Evolutionary conservation across 139 green algal genomes (phyloP).

Genomic region (Auxenochlorella pyrenoidosa): DNA sequence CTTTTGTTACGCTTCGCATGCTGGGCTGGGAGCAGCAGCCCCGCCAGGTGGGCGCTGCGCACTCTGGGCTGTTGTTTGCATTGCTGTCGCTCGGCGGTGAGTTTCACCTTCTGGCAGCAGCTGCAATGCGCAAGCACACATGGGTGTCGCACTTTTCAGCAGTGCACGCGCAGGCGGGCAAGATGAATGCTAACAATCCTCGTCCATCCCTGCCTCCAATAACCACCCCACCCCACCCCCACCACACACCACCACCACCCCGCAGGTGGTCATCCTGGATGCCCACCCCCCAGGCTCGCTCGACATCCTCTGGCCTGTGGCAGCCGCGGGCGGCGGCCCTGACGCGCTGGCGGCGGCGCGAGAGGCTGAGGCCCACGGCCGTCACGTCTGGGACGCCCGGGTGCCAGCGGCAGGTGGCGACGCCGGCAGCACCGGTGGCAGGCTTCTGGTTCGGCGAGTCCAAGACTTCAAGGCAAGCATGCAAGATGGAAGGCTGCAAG

Average conservation of each 20-base stretch:
- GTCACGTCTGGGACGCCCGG: not conserved
- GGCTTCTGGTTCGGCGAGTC: slow-evolving; percentile 29
- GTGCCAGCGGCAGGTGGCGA: not conserved
- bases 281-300: slow-evolving; percentile 19
- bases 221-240: no score
- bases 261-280: slow-evolving; percentile 50
- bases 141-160: no score
- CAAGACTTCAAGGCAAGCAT: slow-evolving; percentile 12
- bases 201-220: no score
- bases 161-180: no score
- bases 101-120: no score
- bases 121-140: no score
- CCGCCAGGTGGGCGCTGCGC: slow-evolving; percentile 15
- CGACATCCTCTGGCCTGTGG: slow-evolving; percentile 44
- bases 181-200: no score
- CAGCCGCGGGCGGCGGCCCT: slow-evolving; percentile 11
- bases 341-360: not conserved
- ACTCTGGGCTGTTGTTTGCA: not conserved
- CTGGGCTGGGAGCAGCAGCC: slow-evolving; percentile 36
- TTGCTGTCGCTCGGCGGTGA: no score
- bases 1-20: slow-evolving; percentile 47
- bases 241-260: no score
- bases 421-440: not conserved
- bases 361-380: not conserved
- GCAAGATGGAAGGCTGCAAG: no score